Base-by-base conservation (phyloP, 495 filamentous ascomycete genomes). In the Hypoxylon perforatum region DNA sequence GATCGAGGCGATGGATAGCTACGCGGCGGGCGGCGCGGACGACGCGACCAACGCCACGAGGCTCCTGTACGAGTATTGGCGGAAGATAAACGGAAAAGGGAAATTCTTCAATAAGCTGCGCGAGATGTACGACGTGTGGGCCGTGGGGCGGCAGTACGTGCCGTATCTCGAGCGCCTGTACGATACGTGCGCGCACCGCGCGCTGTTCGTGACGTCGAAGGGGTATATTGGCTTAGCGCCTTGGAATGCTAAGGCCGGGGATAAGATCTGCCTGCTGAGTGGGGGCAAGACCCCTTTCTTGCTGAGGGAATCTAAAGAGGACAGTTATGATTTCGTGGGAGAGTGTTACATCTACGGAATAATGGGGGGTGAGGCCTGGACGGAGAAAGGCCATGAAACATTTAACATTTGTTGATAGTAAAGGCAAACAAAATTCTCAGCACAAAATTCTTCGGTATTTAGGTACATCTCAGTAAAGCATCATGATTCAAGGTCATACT, bases 31-130 rank as follows among this genome's bases (percentile, higher is more conserved):
- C 14, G 39, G 39, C 12, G 1, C 39, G 39, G 39, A 8, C 39
- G 39, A 42, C 39, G 39, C 39, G 17, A 17, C n/a, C 8, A 2
- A 15, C n/a, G 39, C 39, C 14, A 17, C 39, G 12, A 42, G 39
- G 15, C 14, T 17, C 39, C 17, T 42, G n/a, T 42, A 42, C 39
- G 39, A 42, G 39, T 15, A 15, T n/a, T 42, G 39, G 39, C 15
- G 39, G n/a, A 42, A 42, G 39, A 42, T 42, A 12, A 42, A 42
- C 39, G 39, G 39, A 17, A 42, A 42, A 8, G 39, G 39, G n/a
- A 42, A 17, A 17, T 42, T 42, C 39, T 17, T 42, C n/a, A 42
- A 42, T 17, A 42, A 42, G 39, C 39, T 42, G 39, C 39, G 39
- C n/a, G 39, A 42, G 39, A 17, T 42, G 12, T 42, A n/a, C 14